Percentiles rank a stretch among this genome's conserved stretches.
phyloP scores from a whole-genome alignment of 208 protist genomes.

The Naegleria lovaniensis region DNA sequence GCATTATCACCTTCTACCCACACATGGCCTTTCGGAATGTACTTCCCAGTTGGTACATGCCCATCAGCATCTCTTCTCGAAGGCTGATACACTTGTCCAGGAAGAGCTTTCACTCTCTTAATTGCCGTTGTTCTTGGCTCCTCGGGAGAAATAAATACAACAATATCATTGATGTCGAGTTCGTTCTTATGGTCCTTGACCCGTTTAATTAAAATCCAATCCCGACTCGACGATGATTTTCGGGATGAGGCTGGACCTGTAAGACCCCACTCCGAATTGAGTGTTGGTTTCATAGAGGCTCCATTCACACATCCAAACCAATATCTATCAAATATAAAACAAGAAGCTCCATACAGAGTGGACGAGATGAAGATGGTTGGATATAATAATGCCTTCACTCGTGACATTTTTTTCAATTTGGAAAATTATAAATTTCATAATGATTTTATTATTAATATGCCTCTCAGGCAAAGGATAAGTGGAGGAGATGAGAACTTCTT shows the following conservation, averaged over 20 bases:
- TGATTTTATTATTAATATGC: too few species aligned
- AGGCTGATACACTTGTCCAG: not conserved
- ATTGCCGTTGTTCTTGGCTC: not conserved
- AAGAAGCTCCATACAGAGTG: not conserved
- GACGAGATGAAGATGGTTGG: not conserved
- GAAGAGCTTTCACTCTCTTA: not conserved
- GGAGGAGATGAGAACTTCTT: too few species aligned
- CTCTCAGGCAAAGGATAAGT: too few species aligned
- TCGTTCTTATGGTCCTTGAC: not conserved
- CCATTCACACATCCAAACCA: not conserved
- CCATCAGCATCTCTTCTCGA: not conserved
- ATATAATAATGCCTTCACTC: not conserved
- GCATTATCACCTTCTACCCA: slow-evolving; percentile 3
- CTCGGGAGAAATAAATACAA: not conserved
- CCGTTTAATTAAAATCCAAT: not conserved
- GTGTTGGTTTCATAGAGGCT: not conserved
- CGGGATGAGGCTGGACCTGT: not conserved
- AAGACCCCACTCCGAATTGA: not conserved
- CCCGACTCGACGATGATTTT: not conserved
- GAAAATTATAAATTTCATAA: too few species aligned
- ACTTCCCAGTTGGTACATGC: not conserved
- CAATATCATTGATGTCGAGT: not conserved
- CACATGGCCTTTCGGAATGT: not conserved
- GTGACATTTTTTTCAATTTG: too few species aligned
- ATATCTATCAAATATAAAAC: not conserved